Percentiles rank a stretch among this genome's conserved stretches.
phyloP scores from a whole-genome alignment of 2,329 filamentous ascomycete species.

The Aspergillus viridinutans region DNA sequence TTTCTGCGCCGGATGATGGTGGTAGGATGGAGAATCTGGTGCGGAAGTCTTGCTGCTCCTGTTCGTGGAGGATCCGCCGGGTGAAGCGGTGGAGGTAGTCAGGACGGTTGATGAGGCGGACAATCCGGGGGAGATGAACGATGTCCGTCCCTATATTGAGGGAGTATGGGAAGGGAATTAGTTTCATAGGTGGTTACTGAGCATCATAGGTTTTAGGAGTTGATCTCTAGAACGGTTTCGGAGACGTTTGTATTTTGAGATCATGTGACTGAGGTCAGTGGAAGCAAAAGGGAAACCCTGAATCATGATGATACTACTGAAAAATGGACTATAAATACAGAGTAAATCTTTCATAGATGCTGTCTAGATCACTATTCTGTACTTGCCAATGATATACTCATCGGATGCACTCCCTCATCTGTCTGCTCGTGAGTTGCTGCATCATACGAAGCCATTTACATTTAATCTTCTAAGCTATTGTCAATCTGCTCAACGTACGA shows the following conservation, averaged over 20 bases:
- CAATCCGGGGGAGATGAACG: slow-evolving; percentile 64
- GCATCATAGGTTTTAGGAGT: not conserved
- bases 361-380: not conserved
- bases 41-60: slow-evolving; percentile 37
- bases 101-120: slow-evolving; percentile 49
- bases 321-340: not conserved
- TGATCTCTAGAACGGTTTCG: not conserved
- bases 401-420: too few species aligned
- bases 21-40: slow-evolving; percentile 25
- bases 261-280: not conserved
- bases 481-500: not conserved
- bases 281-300: not conserved
- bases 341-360: too few species aligned
- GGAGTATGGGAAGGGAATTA: slow-evolving; percentile 56
- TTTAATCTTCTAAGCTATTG: not conserved
- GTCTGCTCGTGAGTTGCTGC: not conserved
- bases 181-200: slow-evolving; percentile 26
- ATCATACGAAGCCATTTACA: not conserved
- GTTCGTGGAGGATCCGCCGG: slow-evolving; percentile 37
- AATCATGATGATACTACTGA: not conserved
- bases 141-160: slow-evolving; percentile 75
- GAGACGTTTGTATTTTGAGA: not conserved
- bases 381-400: not conserved
- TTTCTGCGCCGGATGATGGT: not conserved
- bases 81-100: slow-evolving; percentile 38